These are phyloP conservation scores for Eimeria falciformis DNA, from an alignment of 169 alveolate genomes.

Conservation along the genomic window DNA sequence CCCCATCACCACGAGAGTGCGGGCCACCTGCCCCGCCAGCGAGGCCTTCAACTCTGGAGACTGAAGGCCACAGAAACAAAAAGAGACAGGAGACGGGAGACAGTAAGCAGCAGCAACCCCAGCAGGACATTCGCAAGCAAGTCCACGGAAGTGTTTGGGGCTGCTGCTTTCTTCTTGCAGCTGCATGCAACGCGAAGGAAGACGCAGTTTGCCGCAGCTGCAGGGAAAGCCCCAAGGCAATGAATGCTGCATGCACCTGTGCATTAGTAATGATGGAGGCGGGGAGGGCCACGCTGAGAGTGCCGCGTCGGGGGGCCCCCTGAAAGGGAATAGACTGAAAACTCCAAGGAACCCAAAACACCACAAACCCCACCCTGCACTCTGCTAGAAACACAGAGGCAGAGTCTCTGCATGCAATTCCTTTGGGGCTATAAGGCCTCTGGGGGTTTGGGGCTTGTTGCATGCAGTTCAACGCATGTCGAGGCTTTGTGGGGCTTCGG, in stretches of 20 bases:
- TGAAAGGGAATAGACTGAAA: constrained; percentile 59
- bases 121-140: neutral
- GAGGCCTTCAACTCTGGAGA: constrained; percentile 91
- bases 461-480: neutral
- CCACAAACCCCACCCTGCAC: too few species aligned
- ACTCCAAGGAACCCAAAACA: neutral
- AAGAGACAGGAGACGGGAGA: neutral
- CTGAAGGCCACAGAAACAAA: constrained; percentile 59
- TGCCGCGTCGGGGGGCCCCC: constrained; percentile 37
- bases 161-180: neutral
- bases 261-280: constrained; percentile 76
- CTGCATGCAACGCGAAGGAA: neutral
- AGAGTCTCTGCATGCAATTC: too few species aligned
- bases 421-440: too few species aligned
- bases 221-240: neutral
- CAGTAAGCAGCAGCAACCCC: neutral
- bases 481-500: neutral
- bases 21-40: constrained; percentile 94
- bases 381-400: too few species aligned
- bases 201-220: neutral
- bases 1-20: constrained; percentile 92
- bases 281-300: constrained; percentile 76
- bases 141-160: neutral
- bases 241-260: constrained; percentile 55
- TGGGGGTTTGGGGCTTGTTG: neutral